Evolutionary conservation across 306 rosid species (phyloP), one percentile per base, ranked within the genome.

Genomic region (Castanopsis chinensis): DNA sequence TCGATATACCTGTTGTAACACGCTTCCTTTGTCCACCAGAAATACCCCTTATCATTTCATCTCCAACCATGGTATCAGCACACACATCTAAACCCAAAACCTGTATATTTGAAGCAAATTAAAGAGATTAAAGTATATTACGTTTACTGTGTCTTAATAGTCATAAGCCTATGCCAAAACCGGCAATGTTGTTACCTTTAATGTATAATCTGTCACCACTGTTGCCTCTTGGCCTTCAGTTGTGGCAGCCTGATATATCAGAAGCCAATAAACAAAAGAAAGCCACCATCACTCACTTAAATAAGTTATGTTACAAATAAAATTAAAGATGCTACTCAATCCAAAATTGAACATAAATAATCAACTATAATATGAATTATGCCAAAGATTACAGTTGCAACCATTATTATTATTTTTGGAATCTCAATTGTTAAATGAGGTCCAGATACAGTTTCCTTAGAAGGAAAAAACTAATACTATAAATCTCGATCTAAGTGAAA

Each of bases 161-260:
- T 49, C 53, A 12, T 12, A 74, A 53, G 20, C 41, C 3, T 81
- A 74, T 53, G 70, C 8, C 21, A 45, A 79, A 79, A 57, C 6
- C 28, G 37, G 55, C 69, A 52, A 52, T 23, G n/a, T 75, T 23
- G n/a, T 75, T 78, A 93, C 98, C 94, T 93, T 91, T 43, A 93
- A 75, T 76, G 90, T 80, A 82, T 91, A 91, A 73, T 93, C 98
- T 73, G 98, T 91, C 43, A 90, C 89, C 81, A 93, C 81, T 79
- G 71, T 85, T 45, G 88, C 86, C 76, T 91, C 88, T 75, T 93
- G 94, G 52, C 93, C 98, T 85, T 93, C 89, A 55, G 87, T 49
- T 59, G 92, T 89, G 69, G 87, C 43, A 28, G 97, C 98, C 98
- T 93, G 80, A 52, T 19, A 73, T 19, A 83, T 83, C 43, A 76